Conservation (phyloP, 2,329 filamentous ascomycete genomes). For the Eutypella sp. region DNA sequence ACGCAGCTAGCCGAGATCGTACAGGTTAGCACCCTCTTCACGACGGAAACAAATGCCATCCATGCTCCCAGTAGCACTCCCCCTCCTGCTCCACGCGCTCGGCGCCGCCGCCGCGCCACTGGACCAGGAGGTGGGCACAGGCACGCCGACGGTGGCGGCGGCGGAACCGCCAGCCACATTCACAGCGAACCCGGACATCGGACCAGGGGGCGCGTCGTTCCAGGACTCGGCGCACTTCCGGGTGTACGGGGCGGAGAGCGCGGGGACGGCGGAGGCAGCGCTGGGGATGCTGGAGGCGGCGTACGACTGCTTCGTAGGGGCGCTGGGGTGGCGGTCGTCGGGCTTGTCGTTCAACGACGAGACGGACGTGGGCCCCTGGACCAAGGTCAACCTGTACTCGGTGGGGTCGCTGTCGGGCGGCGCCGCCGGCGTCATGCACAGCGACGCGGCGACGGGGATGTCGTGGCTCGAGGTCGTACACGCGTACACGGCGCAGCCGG, state of each 20-base stretch:
- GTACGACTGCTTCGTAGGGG: slow-evolving; percentile 35
- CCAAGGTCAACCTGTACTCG: slow-evolving; percentile 43
- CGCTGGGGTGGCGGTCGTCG: slow-evolving; percentile 33
- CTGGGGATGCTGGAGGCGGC: slow-evolving; percentile 41
- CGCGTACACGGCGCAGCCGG: slow-evolving; percentile 31
- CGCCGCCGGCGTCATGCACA: slow-evolving; percentile 39
- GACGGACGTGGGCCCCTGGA: slow-evolving; percentile 32
- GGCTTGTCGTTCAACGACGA: slow-evolving; percentile 32
- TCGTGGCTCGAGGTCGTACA: slow-evolving; percentile 39
- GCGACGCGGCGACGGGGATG: slow-evolving; percentile 33
- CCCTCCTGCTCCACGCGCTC: not conserved
- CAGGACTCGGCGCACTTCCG: slow-evolving; percentile 37
- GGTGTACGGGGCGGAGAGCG: slow-evolving; percentile 27
- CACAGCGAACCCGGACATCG: slow-evolving; percentile 21
- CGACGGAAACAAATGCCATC: not conserved
- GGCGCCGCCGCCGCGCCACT: not conserved
- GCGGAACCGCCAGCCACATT: slow-evolving; percentile 22
- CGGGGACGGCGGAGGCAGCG: slow-evolving; percentile 23
- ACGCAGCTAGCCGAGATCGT: no score
- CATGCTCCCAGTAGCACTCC: not conserved
- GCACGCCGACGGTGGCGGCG: not conserved
- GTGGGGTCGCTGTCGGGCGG: slow-evolving; percentile 30
- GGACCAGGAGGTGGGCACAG: not conserved
- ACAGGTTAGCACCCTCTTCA: no score
- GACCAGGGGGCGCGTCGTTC: slow-evolving; percentile 26